A percentile compares a stretch with the other conserved stretches of the same genome.
Evolutionary conservation across 257 asterid genomes (phyloP).

Genomic region (Paraleonurus japonicus): DNA sequence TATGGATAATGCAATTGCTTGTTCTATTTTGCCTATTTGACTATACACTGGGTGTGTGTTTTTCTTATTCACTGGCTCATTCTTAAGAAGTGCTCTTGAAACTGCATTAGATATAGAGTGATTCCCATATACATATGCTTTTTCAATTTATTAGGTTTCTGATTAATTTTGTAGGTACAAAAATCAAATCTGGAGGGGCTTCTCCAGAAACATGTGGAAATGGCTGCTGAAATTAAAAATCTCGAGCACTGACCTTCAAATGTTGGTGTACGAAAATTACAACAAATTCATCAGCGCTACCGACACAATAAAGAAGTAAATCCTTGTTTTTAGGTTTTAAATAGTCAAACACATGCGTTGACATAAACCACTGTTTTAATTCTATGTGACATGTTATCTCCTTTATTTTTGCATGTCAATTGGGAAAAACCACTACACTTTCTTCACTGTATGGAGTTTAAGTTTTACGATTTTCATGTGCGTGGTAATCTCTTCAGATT

Average conservation of each 20-base stretch:
- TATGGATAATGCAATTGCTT: neutral
- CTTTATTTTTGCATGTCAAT: conserved; percentile 1
- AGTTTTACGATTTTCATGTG: neutral
- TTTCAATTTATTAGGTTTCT: neutral
- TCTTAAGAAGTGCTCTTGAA: neutral
- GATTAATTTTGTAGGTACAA: conserved; percentile 60
- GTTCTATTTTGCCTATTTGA: neutral
- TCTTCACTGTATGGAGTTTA: neutral
- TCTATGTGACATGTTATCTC: neutral
- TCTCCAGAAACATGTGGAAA: conserved; percentile 95
- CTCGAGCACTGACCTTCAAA: conserved; percentile 97
- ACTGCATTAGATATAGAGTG: neutral
- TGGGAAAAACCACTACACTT: conserved; percentile 14
- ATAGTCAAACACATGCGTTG: neutral
- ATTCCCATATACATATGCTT: conserved; percentile 3
- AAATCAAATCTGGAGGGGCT: conserved; percentile 90
- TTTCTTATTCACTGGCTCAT: neutral
- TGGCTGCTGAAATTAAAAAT: conserved; percentile 98
- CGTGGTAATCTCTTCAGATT: conserved; percentile 10
- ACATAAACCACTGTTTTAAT: neutral
- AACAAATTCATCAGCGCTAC: conserved; percentile 98
- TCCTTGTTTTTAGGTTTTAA: conserved; percentile 11
- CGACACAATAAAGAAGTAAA: conserved; percentile 89
- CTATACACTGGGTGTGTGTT: neutral
- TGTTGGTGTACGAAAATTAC: conserved; percentile 98